A percentile compares a stretch with the other conserved stretches of the same genome.
Evolutionary conservation across 805 yeast genomes (phyloP).

Genomic region (Kodamaea lidongshanica): DNA sequence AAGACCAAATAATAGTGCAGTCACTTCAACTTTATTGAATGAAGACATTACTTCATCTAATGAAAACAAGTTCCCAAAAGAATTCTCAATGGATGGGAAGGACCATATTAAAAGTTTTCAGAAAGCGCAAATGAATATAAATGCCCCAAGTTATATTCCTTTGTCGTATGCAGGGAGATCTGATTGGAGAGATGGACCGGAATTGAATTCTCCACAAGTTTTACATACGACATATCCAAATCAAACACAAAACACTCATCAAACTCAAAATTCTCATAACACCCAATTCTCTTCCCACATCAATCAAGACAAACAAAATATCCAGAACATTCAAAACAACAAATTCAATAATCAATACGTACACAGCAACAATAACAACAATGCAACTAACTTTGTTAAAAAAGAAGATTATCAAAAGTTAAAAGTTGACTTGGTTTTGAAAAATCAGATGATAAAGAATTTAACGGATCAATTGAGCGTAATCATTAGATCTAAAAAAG

Average conservation of each 20-base stretch:
- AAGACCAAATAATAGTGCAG: too few species aligned
- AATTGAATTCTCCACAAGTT: not conserved
- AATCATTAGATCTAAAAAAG: slow-evolving; percentile 11
- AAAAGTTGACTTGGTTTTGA: slow-evolving; percentile 47
- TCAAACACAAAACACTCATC: slow-evolving; percentile 4
- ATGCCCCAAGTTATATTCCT: slow-evolving; percentile 30
- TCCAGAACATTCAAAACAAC: slow-evolving; percentile 4
- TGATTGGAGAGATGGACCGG: too few species aligned
- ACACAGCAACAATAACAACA: not conserved
- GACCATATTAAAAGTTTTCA: slow-evolving; percentile 9
- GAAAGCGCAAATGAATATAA: slow-evolving; percentile 18
- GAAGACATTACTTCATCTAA: too few species aligned
- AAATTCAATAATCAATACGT: slow-evolving; percentile 1
- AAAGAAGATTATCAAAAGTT: slow-evolving; percentile 22
- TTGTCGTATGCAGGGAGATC: too few species aligned
- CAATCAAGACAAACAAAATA: slow-evolving; percentile 12
- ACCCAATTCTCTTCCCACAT: not conserved
- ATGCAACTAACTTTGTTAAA: slow-evolving; percentile 14
- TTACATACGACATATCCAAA: not conserved
- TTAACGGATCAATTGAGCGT: slow-evolving; percentile 29
- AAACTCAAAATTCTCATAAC: slow-evolving; percentile 4
- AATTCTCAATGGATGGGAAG: too few species aligned
- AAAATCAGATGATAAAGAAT: slow-evolving; percentile 40
- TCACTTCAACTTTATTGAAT: too few species aligned
- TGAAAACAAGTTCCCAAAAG: too few species aligned